phyloP scores from a whole-genome alignment of 371 early-diverging fungal species.

The Mucor sp. region DNA sequence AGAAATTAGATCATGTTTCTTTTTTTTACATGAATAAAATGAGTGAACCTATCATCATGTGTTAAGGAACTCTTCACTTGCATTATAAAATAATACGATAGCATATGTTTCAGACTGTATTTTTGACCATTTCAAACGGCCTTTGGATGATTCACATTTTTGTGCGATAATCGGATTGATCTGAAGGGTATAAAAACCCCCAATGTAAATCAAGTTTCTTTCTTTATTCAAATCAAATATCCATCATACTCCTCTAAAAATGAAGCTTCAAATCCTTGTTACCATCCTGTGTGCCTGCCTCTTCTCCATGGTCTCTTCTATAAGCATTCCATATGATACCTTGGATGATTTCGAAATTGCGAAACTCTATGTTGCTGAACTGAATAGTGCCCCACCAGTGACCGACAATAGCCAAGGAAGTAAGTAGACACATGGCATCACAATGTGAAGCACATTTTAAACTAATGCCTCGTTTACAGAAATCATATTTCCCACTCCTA shows the following conservation, averaged over 20 bases:
- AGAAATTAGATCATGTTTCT: neutral
- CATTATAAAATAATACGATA: neutral
- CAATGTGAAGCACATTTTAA: neutral
- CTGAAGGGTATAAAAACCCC: neutral
- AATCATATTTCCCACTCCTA: constrained; percentile 32
- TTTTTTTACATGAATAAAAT: constrained; percentile 4
- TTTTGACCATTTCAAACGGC: neutral
- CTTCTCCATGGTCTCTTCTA: neutral
- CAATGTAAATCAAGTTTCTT: neutral
- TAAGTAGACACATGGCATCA: neutral
- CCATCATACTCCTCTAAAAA: neutral
- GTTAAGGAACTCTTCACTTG: neutral
- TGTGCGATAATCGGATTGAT: neutral
- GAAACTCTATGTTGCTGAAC: neutral
- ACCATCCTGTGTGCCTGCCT: neutral
- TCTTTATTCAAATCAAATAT: neutral
- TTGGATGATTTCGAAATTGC: constrained; percentile 1
- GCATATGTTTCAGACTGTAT: neutral
- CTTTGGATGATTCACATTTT: neutral
- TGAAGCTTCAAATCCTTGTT: neutral
- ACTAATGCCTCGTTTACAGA: constrained; percentile 1
- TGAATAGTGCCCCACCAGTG: neutral
- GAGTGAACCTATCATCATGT: neutral
- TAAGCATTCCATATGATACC: neutral
- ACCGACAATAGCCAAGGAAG: neutral